Conservation (phyloP, 495 filamentous ascomycete species). For the Lasiosphaeria miniovina region DNA sequence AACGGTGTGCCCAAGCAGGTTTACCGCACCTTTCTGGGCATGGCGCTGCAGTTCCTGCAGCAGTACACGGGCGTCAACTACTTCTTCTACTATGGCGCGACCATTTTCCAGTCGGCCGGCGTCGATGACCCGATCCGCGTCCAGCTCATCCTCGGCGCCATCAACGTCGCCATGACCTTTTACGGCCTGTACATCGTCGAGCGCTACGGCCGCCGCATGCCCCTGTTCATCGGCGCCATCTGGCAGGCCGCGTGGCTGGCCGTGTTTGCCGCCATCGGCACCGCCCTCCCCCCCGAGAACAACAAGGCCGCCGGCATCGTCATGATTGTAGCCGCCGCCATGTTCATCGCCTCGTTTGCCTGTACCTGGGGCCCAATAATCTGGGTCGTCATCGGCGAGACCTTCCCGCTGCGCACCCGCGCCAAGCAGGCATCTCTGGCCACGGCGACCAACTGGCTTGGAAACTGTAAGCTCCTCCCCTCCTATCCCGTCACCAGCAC, state of each 20-base stretch:
- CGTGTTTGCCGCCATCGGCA: constrained; percentile 63
- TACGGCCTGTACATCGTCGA: constrained; percentile 68
- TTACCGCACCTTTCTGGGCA: constrained; percentile 65
- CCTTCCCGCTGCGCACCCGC: constrained; percentile 71
- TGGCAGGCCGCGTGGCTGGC: constrained; percentile 69
- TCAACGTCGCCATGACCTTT: constrained; percentile 68
- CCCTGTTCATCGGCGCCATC: constrained; percentile 59
- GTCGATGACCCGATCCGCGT: constrained; percentile 62
- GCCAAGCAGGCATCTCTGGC: constrained; percentile 68
- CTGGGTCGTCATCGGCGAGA: constrained; percentile 72
- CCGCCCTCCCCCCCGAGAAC: constrained; percentile 44
- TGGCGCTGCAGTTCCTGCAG: constrained; percentile 66
- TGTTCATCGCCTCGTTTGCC: constrained; percentile 60
- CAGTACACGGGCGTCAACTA: constrained; percentile 60
- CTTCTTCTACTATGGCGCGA: constrained; percentile 55
- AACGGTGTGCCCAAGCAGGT: constrained; percentile 55
- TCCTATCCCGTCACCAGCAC: neutral
- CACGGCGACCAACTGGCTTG: constrained; percentile 76
- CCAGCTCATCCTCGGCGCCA: constrained; percentile 65
- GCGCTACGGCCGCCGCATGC: constrained; percentile 60
- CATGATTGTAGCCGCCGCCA: constrained; percentile 74
- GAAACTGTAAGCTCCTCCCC: constrained; percentile 53
- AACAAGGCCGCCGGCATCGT: constrained; percentile 55
- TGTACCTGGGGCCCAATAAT: constrained; percentile 79
- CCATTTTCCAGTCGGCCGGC: constrained; percentile 62